Evolutionary conservation across 805 yeast species (phyloP), one percentile per base, ranked within the genome.

Genomic region (Lipomyces spencermartinsiae): DNA sequence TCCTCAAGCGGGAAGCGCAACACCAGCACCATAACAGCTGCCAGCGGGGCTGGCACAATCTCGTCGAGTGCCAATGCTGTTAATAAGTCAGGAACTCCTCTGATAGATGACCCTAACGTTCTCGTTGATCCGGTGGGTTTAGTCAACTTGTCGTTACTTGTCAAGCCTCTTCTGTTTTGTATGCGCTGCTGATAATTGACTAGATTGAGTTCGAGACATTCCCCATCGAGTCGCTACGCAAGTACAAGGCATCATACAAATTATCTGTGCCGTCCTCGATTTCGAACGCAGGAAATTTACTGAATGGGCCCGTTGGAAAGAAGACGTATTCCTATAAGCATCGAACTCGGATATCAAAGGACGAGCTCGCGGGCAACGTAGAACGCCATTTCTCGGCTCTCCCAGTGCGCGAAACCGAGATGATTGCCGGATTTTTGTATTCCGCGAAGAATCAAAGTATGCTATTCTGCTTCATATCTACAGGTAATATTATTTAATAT

Each of bases 361-460:
- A 80, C 2, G 91, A 87, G 69, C 82, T 89, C 39, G 89, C 92
- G 0, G 78, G 77, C 1, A 83, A 83, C 33, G 87, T 88, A 33
- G 89, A 87, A 78, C 85, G 84, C 64, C 98, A 94, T 78, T 92
- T 93, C 73, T 74, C 83, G 71, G 73, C 79, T 8, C 83, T 82
- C 58, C 83, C 85, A 12, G 87, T 87, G 2, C 87, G 91, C 73
- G 99, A 94, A 75, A 87, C 89, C 66, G 98, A 94, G 74, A 87
- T 90, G 39, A 87, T 94, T 53, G 92, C 97, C 49, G 93, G 91
- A 74, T 95, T 94, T 76, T 82, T 95, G 64, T 95, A 94, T 80
- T 89, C 91, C 74, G 93, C 92, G 63, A 87, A 87, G 75, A 89
- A 92, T 75, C 91, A 91, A 74, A 83, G 83, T 68, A 80, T 79